Base-by-base conservation (phyloP, 1,284 basidiomycete species). In the Lentinus polychrous region DNA sequence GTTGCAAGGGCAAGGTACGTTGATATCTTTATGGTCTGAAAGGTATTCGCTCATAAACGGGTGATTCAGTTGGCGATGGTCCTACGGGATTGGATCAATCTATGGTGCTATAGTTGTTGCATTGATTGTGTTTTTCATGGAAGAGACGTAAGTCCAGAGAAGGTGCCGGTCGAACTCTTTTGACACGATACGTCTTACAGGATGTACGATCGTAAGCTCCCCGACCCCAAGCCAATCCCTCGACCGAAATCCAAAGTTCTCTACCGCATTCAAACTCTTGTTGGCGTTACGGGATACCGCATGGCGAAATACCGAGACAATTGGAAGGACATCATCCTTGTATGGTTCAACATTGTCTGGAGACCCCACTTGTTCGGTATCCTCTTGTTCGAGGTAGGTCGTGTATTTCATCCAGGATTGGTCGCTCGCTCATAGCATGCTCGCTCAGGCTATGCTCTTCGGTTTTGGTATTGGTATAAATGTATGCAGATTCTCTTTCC, bases 401-500 rank as follows among this genome's bases (percentile, higher is more conserved):
- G 27, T 6, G 12, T 11, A 34, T 4, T 17, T 14, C 5, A 20
- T 23, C 8, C 23, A 15, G 22, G 38, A 17, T 45, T 20, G 45
- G 27, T 31, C 37, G 38, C 11, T 38, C 5, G 11, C 6, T 23
- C n/a, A 23, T n/a, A 2, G 2, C 43, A 5, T 11, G 20, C 23
- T 31, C 32, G 20, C 20, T 8, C 39, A 79, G 76, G 78, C 73
- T 8, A 62, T 76, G 50, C 54, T 84, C 2, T 86, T 87, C 58
- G 84, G 83, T 2, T 87, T 86, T 59, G 60, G 70, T 33, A 82
- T 88, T 48, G 86, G 86, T 33, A 78, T 88, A 48, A 87, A 88
- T 53, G 85, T 86, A 50, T 52, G 75, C 54, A 10, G 6, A 3
- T 40, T 17, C 2, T 43, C 2, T 40, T n/a, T n/a, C 10, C 7